These are phyloP conservation scores for Pavlovales sp. DNA, from an alignment of 208 protist species.

Conservation along the genomic window DNA sequence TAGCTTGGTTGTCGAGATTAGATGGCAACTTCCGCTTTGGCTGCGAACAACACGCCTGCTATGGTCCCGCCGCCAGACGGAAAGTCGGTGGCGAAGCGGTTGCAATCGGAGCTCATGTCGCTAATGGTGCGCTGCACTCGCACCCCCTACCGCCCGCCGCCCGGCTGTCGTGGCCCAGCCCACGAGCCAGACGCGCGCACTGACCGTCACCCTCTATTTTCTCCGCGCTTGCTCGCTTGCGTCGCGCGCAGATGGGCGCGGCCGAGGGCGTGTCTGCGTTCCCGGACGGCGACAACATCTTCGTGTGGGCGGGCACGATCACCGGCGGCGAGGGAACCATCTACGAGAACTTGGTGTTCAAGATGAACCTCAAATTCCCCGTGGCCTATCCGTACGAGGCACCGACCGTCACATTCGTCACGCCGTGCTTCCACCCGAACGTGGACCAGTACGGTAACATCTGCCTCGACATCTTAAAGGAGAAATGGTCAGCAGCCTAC, in stretches of 20 bases:
- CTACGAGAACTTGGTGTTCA: conserved; percentile 84
- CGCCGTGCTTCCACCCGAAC: conserved; percentile 91
- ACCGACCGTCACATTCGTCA: conserved; percentile 82
- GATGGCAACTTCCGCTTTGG: too few species aligned
- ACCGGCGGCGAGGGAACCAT: conserved; percentile 72
- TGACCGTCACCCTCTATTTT: too few species aligned
- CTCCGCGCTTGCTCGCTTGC: neutral
- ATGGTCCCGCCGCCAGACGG: too few species aligned
- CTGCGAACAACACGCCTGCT: too few species aligned
- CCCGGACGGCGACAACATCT: conserved; percentile 84
- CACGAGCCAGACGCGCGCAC: too few species aligned
- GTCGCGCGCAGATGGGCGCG: conserved; percentile 63
- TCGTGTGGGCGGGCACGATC: conserved; percentile 81
- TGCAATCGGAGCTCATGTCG: conserved; percentile 85
- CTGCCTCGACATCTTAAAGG: conserved; percentile 92
- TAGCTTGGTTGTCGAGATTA: too few species aligned
- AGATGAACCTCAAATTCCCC: conserved; percentile 80
- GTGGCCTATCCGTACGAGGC: conserved; percentile 86
- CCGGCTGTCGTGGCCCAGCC: too few species aligned
- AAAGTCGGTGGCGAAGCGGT: neutral
- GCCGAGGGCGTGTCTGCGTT: conserved; percentile 84
- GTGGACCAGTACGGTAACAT: conserved; percentile 84
- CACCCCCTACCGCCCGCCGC: too few species aligned
- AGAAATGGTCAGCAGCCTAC: conserved; percentile 91
- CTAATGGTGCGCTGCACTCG: conserved; percentile 76